Evolutionary conservation across 805 yeast genomes (phyloP).

Genomic region (Metschnikowia proteae): DNA sequence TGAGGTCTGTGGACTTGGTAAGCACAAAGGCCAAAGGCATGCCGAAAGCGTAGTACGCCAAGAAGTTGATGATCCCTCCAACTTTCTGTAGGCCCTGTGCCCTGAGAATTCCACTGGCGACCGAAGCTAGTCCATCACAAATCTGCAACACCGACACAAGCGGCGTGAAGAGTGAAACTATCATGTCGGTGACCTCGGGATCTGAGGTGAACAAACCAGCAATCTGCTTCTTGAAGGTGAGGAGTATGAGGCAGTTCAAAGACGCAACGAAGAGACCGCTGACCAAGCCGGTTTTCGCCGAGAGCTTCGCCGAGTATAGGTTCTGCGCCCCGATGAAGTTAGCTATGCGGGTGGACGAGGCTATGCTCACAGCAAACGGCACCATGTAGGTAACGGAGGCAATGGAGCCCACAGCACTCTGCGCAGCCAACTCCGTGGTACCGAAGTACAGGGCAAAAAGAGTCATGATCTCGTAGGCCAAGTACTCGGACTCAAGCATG

Average conservation of each 20-base stretch:
- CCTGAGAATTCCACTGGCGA: conserved; percentile 68
- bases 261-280: conserved; percentile 28
- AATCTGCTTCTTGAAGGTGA: conserved; percentile 45
- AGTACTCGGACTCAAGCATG: conserved; percentile 44
- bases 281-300: conserved; percentile 31
- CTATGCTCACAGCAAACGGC: conserved; percentile 45
- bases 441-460: conserved; percentile 46
- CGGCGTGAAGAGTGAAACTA: conserved; percentile 54
- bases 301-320: conserved; percentile 32
- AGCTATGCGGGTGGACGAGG: conserved; percentile 43
- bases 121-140: conserved; percentile 66
- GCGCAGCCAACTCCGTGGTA: conserved; percentile 49
- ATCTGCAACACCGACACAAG: conserved; percentile 62
- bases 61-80: conserved; percentile 66
- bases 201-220: conserved; percentile 63
- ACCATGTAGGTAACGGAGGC: conserved; percentile 43
- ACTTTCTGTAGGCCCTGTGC: conserved; percentile 74
- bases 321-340: conserved; percentile 44
- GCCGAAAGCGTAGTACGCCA: conserved; percentile 69
- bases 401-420: conserved; percentile 47
- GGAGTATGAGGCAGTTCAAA: conserved; percentile 44
- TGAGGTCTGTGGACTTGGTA: conserved; percentile 43
- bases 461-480: conserved; percentile 46
- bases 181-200: conserved; percentile 48
- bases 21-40: conserved; percentile 61